Evolutionary conservation across 2,329 filamentous ascomycete species (phyloP), one percentile per base, ranked within the genome.

Genomic region (Sarocladiaceae sp.): DNA sequence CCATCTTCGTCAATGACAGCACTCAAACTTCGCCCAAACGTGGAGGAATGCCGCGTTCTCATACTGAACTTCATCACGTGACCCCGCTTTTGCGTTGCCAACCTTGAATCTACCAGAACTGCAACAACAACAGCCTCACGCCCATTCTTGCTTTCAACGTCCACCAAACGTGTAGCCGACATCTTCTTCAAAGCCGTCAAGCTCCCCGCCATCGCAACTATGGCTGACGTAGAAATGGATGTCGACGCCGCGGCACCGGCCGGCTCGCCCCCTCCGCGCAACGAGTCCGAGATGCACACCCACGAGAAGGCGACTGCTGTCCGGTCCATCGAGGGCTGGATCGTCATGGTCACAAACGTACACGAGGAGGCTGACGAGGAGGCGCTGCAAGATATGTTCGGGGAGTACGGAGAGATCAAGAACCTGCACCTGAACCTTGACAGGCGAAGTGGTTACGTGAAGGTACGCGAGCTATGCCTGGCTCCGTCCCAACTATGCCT

Each of bases 301-400:
- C 76, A 79, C 55, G 72, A 76, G 29, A 83, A 85, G 60, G 86
- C 86, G 45, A 88, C 82, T 1, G 87, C 87, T 19, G 87, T 93
- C 48, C 85, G 87, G 56, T 89, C 84, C 45, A 90, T 93, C 58
- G 87, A 93, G 66, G 87, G 88, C 54, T 93, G 88, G 88, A 93
- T 93, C 64, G 73, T 93, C 57, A 81, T 88, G 50, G 86, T 87
- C 52, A 90, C 86, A 43, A 93, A 93, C 58, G 83, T 93, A 26
- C 87, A 93, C 68, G 87, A 93, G 60, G 87, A 93, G 64, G 85
- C 87, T 41, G 85, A 83, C 54, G 87, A 93, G 66, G 87, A 93
- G 68, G 82, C 86, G 35, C 63, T 93, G 46, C 84, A 85, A 57
- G 88, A 93, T 62, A 75, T 81, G 62, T 93, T 93, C 62, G 84